Percentiles rank a stretch among this genome's conserved stretches.
Conservation (phyloP, 208 protist genomes). For the Borovskyia barvae region DNA sequence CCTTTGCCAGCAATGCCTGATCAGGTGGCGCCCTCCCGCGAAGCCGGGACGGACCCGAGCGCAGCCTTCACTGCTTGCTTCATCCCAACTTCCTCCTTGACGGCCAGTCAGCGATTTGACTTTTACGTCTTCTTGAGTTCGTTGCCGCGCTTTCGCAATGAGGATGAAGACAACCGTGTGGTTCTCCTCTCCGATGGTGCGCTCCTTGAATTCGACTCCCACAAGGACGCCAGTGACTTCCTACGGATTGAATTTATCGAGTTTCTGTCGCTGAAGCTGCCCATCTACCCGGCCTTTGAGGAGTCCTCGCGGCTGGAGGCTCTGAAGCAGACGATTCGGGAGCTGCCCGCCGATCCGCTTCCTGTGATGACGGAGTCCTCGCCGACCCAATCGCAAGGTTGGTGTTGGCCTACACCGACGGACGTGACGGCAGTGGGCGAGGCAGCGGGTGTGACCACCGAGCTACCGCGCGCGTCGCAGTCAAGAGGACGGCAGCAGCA, state of each 20-base stretch:
- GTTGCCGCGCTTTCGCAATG: conserved; percentile 27
- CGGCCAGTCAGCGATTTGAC: conserved; percentile 15
- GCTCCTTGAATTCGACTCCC: conserved; percentile 28
- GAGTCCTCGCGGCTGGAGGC: not conserved
- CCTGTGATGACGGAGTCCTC: too few relatives aligned
- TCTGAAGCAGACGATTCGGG: conserved; percentile 6
- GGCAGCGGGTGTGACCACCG: too few relatives aligned
- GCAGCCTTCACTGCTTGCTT: conserved; percentile 29
- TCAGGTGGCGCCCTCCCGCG: not conserved
- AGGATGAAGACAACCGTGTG: conserved; percentile 17
- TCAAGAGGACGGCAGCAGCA: too few relatives aligned
- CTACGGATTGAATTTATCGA: conserved; percentile 31
- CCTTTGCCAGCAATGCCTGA: not conserved
- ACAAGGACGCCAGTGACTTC: conserved; percentile 36
- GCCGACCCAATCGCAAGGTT: too few relatives aligned
- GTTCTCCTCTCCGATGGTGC: conserved; percentile 22
- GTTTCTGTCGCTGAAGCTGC: conserved; percentile 20
- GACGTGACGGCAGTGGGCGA: too few relatives aligned
- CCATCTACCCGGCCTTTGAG: conserved; percentile 21
- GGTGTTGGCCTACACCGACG: too few relatives aligned
- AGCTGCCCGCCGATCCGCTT: conserved; percentile 2
- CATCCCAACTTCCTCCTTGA: conserved; percentile 27
- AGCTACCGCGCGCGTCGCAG: too few relatives aligned
- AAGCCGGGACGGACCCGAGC: not conserved
- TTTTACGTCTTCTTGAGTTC: conserved; percentile 28